phyloP scores from a whole-genome alignment of 2,329 filamentous ascomycete species.

The Alternaria sp. region DNA sequence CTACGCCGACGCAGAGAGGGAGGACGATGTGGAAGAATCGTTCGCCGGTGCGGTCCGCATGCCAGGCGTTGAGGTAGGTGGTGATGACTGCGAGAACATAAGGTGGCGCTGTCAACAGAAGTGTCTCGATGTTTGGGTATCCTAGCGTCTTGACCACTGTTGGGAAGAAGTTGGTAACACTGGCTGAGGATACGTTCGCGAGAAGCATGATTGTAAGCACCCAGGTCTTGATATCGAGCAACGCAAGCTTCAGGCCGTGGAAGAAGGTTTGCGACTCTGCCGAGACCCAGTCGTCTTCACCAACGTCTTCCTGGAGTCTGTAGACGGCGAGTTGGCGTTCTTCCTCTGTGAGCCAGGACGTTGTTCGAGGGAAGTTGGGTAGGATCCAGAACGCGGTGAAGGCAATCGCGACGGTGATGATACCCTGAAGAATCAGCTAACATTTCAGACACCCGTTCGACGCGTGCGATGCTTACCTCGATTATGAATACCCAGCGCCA shows the following conservation, averaged over 20 bases:
- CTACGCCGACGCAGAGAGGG: slow-evolving; percentile 67
- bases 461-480: slow-evolving; percentile 35
- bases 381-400: slow-evolving; percentile 64
- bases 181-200: slow-evolving; percentile 49
- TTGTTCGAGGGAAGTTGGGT: slow-evolving; percentile 68
- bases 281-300: slow-evolving; percentile 49
- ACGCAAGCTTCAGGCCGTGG: slow-evolving; percentile 49
- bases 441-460: neutral
- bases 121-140: slow-evolving; percentile 60
- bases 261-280: slow-evolving; percentile 47
- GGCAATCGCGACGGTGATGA: slow-evolving; percentile 68
- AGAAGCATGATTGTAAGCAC: slow-evolving; percentile 48
- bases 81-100: slow-evolving; percentile 62
- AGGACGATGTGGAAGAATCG: slow-evolving; percentile 71
- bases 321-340: slow-evolving; percentile 48
- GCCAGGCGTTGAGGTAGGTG: slow-evolving; percentile 70
- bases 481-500: slow-evolving; percentile 76
- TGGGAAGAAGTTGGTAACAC: slow-evolving; percentile 62
- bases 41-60: slow-evolving; percentile 74
- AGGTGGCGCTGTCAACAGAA: slow-evolving; percentile 54
- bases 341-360: slow-evolving; percentile 47
- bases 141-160: slow-evolving; percentile 67
- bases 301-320: slow-evolving; percentile 48
- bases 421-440: slow-evolving; percentile 54
- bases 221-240: slow-evolving; percentile 50